Conservation (phyloP, 2,329 filamentous ascomycete species). For the Teratosphaeria destructans region DNA sequence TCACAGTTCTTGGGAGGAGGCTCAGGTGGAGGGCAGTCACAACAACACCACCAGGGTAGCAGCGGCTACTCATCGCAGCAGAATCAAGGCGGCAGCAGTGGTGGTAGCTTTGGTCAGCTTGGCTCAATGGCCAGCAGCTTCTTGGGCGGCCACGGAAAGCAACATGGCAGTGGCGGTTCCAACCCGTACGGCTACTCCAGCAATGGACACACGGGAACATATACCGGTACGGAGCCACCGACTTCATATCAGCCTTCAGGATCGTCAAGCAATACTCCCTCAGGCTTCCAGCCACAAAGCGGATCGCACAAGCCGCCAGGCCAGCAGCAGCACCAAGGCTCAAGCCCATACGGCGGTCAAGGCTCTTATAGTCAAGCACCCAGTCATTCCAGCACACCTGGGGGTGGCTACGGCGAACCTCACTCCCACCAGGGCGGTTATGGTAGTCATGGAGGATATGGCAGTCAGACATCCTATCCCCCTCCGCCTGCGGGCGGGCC, state of each 20-base stretch:
- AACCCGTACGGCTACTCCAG: constrained; percentile 29
- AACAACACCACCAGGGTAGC: constrained; percentile 4
- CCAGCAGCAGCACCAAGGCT: constrained; percentile 8
- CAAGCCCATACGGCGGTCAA: constrained; percentile 4
- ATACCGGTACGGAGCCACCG: constrained; percentile 27
- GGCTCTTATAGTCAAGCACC: neutral
- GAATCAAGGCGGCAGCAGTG: constrained; percentile 4
- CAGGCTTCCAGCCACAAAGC: constrained; percentile 8
- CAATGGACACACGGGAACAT: constrained; percentile 22
- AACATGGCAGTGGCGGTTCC: constrained; percentile 12
- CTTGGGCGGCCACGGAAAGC: constrained; percentile 22
- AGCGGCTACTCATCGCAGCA: constrained; percentile 2
- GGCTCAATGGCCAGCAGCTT: constrained; percentile 20
- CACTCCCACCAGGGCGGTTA: constrained; percentile 1
- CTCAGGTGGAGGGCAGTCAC: neutral
- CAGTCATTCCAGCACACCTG: neutral
- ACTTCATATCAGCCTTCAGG: constrained; percentile 23
- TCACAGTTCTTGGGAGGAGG: constrained; percentile 1
- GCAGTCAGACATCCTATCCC: constrained; percentile 1
- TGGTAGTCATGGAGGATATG: constrained; percentile 12
- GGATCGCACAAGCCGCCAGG: constrained; percentile 13
- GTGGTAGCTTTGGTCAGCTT: constrained; percentile 15
- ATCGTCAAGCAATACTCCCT: constrained; percentile 7
- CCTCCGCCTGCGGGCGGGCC: neutral
- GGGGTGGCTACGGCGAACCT: neutral